phyloP scores from a whole-genome alignment of 441 rosid species.

The Theobroma grandiflorum region DNA sequence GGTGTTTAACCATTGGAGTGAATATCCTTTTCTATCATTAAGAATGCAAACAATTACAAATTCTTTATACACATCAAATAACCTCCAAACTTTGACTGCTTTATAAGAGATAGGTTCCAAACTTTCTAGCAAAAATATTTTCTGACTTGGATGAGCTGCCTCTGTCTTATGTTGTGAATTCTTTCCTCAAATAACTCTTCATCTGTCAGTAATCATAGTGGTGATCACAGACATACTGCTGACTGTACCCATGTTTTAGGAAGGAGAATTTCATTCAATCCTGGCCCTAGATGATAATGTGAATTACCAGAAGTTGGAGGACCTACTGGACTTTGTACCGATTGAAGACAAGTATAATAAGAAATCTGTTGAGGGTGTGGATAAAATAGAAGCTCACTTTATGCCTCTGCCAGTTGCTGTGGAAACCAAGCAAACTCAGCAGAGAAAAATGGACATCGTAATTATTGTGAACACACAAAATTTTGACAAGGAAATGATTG shows the following conservation, averaged over 20 bases:
- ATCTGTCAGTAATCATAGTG: slow-evolving; percentile 19
- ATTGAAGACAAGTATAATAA: slow-evolving; percentile 37
- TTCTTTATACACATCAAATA: neutral
- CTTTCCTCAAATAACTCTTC: slow-evolving; percentile 13
- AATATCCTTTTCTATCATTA: slow-evolving; percentile 6
- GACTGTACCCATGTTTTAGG: slow-evolving; percentile 46
- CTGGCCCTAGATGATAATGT: slow-evolving; percentile 34
- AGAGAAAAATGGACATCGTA: slow-evolving; percentile 41
- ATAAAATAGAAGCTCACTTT: slow-evolving; percentile 45
- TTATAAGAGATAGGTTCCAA: neutral
- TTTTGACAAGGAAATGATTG: slow-evolving; percentile 80
- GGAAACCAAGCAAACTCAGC: slow-evolving; percentile 48
- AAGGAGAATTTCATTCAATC: slow-evolving; percentile 37
- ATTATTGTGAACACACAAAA: slow-evolving; percentile 82
- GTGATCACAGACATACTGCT: slow-evolving; percentile 10
- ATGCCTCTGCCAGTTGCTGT: slow-evolving; percentile 44
- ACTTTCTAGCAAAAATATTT: slow-evolving; percentile 8
- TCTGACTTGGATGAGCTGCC: neutral
- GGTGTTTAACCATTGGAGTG: slow-evolving; percentile 3
- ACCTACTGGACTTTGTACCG: slow-evolving; percentile 51
- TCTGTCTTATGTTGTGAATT: neutral
- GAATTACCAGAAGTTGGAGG: slow-evolving; percentile 47
- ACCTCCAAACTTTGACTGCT: neutral
- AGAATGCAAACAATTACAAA: neutral
- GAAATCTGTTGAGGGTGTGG: slow-evolving; percentile 46